Percentiles rank a stretch among this genome's conserved stretches.
These are phyloP conservation scores for Suillus luteus DNA, from an alignment of 768 basidiomycete genomes.

Conservation along the genomic window DNA sequence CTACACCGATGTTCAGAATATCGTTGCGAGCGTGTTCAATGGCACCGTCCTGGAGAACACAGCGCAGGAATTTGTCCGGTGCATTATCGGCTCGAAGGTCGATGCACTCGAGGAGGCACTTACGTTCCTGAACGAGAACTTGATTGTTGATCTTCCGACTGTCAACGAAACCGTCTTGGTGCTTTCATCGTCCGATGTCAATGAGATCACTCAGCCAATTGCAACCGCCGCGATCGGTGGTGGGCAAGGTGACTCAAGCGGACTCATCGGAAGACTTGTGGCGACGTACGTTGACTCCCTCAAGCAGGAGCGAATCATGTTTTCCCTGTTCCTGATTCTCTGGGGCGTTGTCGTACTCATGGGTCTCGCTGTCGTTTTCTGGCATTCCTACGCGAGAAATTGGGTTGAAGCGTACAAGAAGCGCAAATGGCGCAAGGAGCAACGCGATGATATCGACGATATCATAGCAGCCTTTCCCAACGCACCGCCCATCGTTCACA, in stretches of 20 bases:
- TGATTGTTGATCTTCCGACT: conserved; percentile 76
- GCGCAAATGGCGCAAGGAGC: conserved; percentile 53
- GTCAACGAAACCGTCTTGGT: conserved; percentile 77
- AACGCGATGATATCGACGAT: conserved; percentile 49
- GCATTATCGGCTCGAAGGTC: conserved; percentile 91
- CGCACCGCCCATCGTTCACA: conserved; percentile 20
- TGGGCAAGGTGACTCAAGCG: conserved; percentile 49
- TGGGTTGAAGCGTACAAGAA: conserved; percentile 49
- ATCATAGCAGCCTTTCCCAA: conserved; percentile 34
- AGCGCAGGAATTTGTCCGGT: conserved; percentile 83
- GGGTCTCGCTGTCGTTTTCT: conserved; percentile 68
- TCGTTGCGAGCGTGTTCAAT: conserved; percentile 79
- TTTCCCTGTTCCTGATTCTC: conserved; percentile 76
- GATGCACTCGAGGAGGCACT: conserved; percentile 82
- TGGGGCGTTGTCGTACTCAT: conserved; percentile 86
- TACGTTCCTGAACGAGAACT: conserved; percentile 90
- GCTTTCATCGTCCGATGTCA: conserved; percentile 68
- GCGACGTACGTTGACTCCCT: conserved; percentile 70
- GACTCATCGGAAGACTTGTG: conserved; percentile 74
- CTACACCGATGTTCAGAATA: conserved; percentile 80
- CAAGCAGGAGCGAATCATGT: conserved; percentile 83
- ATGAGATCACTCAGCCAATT: conserved; percentile 79
- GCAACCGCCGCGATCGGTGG: conserved; percentile 79
- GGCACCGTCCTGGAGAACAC: conserved; percentile 81
- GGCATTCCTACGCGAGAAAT: conserved; percentile 63